Evolutionary conservation across 2,329 filamentous ascomycete genomes (phyloP).

Genomic region (Chaetomiaceae sp.): DNA sequence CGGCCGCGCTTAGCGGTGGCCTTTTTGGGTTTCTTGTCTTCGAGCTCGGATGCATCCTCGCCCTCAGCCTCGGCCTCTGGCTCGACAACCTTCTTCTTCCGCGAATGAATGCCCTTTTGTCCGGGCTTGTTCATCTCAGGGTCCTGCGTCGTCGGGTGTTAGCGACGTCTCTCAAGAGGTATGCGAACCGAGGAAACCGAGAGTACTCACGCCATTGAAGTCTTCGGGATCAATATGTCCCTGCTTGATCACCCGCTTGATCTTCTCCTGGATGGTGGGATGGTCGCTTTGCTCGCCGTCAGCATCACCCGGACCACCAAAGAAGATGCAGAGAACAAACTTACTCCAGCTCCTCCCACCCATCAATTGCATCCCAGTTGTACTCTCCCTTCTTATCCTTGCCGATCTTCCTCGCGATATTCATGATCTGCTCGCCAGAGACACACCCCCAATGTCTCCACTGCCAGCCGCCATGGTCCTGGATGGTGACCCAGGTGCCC

Average conservation of each 20-base stretch:
- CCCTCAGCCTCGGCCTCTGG: conserved; percentile 28
- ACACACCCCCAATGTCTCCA: conserved; percentile 95
- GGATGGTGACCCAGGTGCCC: conserved; percentile 64
- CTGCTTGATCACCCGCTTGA: conserved; percentile 65
- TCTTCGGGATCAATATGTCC: conserved; percentile 81
- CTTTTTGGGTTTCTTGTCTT: conserved; percentile 28
- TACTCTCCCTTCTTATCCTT: conserved; percentile 39
- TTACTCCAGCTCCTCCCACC: conserved; percentile 67
- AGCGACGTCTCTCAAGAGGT: conserved; percentile 4
- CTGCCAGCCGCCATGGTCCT: conserved; percentile 58
- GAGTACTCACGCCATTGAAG: conserved; percentile 72
- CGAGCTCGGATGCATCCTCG: not conserved
- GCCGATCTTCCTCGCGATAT: conserved; percentile 55
- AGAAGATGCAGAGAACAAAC: conserved; percentile 26
- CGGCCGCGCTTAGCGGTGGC: conserved; percentile 34
- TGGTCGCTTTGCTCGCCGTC: conserved; percentile 35
- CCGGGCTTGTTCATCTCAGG: conserved; percentile 67
- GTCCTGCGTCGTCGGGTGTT: conserved; percentile 50
- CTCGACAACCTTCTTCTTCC: conserved; percentile 31
- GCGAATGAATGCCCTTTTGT: conserved; percentile 56
- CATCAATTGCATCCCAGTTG: conserved; percentile 68
- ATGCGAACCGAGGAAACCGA: not conserved
- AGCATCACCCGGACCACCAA: not conserved
- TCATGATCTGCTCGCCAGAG: conserved; percentile 67
- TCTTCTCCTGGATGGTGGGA: conserved; percentile 64